Base-by-base conservation (phyloP, 345 rosid species). In the Acer saccharum region DNA sequence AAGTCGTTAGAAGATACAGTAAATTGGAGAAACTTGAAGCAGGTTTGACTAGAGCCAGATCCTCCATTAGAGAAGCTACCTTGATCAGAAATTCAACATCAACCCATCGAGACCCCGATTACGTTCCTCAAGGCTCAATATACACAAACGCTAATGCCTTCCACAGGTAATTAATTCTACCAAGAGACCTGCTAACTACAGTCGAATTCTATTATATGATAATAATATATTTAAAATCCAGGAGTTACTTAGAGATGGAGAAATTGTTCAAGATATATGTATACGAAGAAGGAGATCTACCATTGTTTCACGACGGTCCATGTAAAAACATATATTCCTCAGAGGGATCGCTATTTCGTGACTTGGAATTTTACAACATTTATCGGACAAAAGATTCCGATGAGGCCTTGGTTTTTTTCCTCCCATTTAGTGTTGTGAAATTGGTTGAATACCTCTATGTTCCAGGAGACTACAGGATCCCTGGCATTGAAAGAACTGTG, bases 371-470 rank as follows among this genome's bases (percentile, higher is more conserved):
- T 65, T 87, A 86, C 10, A 78, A 79, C 1, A 54, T n/a, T 29
- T 86, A 81, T 20, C 61, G 86, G 61, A 90, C 91, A 1, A 61
- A 27, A 75, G 86, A 91, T 62, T 91, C 93, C 0, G 83, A 89
- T 0, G 70, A 86, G 79, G 95, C 97, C 50, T 82, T 78, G 50
- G 91, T 87, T 76, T 90, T 87, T 77, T 91, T 91, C 82, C 89
- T 93, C 46, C 95, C 95, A 20, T 90, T 91, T 62, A 91, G 92
- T 77, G 92, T 91, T 54, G 93, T 86, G 48, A 90, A 81, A 91
- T 81, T 93, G 80, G 90, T 91, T 57, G 77, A 89, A 63, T 84
- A 85, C 69, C 88, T 91, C 0, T 90, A 81, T 12, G 87, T 78
- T 67, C 91, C 88, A 0, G 75, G 78, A 78, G 58, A 68, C 54